phyloP scores from a whole-genome alignment of 2,329 filamentous ascomycete genomes.

The Apiospora malaysiana region DNA sequence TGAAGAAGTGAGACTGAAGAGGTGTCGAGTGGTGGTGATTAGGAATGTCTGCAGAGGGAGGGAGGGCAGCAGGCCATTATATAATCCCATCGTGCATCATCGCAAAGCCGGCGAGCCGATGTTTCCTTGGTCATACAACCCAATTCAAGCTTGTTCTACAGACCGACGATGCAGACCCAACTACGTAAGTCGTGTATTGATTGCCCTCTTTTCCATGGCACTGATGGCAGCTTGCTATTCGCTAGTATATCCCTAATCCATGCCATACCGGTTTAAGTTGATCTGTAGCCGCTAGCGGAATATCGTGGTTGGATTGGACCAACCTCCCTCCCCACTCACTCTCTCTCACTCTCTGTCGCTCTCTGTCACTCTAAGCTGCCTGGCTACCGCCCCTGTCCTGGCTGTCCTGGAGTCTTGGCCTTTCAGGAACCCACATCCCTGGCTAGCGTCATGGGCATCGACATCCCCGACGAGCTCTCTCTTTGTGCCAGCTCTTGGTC shows the following conservation, averaged over 20 bases:
- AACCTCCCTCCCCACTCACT: not conserved
- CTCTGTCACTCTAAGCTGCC: not conserved
- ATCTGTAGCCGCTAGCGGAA: conserved; percentile 7
- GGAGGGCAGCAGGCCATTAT: conserved; percentile 3
- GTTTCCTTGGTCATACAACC: conserved; percentile 9
- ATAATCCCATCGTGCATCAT: conserved; percentile 6
- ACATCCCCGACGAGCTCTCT: not conserved
- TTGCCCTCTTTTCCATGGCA: conserved; percentile 3
- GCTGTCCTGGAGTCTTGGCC: not conserved
- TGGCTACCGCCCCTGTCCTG: not conserved
- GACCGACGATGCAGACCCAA: conserved; percentile 14
- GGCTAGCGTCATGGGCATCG: conserved; percentile 7
- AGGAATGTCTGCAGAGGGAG: not conserved
- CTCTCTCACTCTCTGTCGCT: not conserved
- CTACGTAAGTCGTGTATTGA: conserved; percentile 16
- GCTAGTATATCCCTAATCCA: not conserved
- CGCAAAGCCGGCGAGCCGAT: not conserved
- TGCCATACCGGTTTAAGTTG: not conserved
- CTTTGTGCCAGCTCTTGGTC: not conserved
- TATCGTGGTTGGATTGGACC: not conserved
- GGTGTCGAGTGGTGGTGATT: not conserved
- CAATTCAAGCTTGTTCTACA: conserved; percentile 15
- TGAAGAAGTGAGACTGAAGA: not conserved
- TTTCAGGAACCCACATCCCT: not conserved
- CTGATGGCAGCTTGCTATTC: conserved; percentile 5